Conservation (phyloP, 148 eudicot genomes). For the Simmondsia chinensis region DNA sequence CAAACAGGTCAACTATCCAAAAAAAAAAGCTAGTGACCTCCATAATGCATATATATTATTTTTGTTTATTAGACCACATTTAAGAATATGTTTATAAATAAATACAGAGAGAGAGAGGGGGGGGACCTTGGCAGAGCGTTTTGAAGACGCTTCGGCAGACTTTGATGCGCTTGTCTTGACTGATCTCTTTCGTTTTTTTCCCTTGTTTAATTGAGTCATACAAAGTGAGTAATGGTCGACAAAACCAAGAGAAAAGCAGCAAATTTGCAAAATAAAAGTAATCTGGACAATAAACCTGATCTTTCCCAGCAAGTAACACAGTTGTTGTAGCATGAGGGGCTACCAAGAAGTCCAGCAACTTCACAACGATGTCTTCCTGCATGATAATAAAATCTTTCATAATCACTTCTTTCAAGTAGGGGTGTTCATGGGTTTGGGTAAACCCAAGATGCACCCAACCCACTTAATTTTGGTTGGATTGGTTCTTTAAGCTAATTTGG, state of each 20-base stretch:
- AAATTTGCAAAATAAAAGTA: not conserved
- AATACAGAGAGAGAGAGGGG: not conserved
- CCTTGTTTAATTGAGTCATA: conserved; percentile 40
- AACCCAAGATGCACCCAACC: too few relatives aligned
- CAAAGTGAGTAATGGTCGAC: conserved; percentile 1
- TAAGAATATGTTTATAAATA: too few relatives aligned
- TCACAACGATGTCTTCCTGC: conserved; percentile 77
- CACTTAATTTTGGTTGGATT: too few relatives aligned
- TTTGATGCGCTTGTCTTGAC: conserved; percentile 32
- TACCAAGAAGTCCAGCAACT: conserved; percentile 76
- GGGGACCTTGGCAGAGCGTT: conserved; percentile 62
- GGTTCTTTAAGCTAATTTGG: too few relatives aligned
- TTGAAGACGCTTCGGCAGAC: conserved; percentile 38
- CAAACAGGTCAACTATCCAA: too few relatives aligned
- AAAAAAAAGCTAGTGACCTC: too few relatives aligned
- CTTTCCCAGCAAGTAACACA: conserved; percentile 72
- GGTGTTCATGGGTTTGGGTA: too few relatives aligned
- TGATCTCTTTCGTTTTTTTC: conserved; percentile 73
- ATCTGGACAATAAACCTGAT: conserved; percentile 47
- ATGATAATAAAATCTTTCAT: not conserved
- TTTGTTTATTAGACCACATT: too few relatives aligned
- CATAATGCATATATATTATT: too few relatives aligned
- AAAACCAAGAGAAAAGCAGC: not conserved
- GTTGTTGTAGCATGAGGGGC: conserved; percentile 82
- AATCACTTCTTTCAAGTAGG: too few relatives aligned